phyloP scores from a whole-genome alignment of 495 filamentous ascomycete genomes.

The Coniosporium apollinis region DNA sequence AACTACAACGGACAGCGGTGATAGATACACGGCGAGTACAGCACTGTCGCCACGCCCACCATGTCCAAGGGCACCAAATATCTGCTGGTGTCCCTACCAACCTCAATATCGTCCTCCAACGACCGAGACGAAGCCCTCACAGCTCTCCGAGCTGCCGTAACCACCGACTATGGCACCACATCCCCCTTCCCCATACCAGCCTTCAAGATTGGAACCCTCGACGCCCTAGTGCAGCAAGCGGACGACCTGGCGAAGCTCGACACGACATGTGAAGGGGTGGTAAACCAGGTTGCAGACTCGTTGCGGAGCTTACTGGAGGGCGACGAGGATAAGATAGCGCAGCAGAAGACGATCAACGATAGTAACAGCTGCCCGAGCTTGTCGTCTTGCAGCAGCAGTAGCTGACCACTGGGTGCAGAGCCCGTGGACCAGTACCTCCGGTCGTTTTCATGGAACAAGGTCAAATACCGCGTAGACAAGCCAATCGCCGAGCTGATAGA shows the following conservation, averaged over 20 bases:
- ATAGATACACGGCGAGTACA: too few relatives aligned
- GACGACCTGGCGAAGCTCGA: conserved; percentile 88
- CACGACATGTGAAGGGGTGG: conserved; percentile 58
- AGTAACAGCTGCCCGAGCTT: conserved; percentile 40
- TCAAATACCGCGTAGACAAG: conserved; percentile 87
- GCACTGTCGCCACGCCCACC: too few relatives aligned
- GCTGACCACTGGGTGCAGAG: conserved; percentile 34
- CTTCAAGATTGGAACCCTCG: conserved; percentile 94
- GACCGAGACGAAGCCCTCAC: conserved; percentile 67
- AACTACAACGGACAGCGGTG: too few relatives aligned
- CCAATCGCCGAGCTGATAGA: conserved; percentile 72
- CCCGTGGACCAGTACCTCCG: conserved; percentile 85
- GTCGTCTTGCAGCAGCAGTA: background rate
- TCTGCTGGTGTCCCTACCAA: conserved; percentile 49
- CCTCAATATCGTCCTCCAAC: conserved; percentile 52
- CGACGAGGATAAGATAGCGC: conserved; percentile 61
- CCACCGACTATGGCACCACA: conserved; percentile 57
- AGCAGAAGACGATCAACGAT: conserved; percentile 91
- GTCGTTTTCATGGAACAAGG: conserved; percentile 87
- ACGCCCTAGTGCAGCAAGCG: conserved; percentile 90
- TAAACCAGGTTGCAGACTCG: conserved; percentile 76
- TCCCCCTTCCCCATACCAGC: conserved; percentile 70
- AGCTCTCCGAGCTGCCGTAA: conserved; percentile 50
- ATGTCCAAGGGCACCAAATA: conserved; percentile 49
- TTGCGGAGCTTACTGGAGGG: conserved; percentile 63